These are phyloP conservation scores for Wickerhamiella alocasiicola DNA, from an alignment of 805 yeast species.

Conservation along the genomic window DNA sequence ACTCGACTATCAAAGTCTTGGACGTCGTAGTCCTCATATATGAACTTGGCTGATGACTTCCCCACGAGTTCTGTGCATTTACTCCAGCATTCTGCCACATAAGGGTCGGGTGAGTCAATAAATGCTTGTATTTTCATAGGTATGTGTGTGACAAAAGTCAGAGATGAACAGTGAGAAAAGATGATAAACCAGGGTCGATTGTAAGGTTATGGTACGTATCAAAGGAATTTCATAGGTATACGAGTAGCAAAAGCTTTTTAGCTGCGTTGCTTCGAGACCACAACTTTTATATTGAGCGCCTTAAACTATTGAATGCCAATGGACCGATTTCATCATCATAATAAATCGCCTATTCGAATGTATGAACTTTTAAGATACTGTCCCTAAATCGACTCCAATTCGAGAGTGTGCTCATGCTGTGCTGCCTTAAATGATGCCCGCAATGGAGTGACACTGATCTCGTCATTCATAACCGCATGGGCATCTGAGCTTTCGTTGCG, in stretches of 20 bases:
- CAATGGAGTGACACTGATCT: conserved; percentile 31
- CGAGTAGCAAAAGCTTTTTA: conserved; percentile 15
- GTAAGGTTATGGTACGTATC: too few relatives aligned
- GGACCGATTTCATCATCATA: too few relatives aligned
- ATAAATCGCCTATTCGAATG: too few relatives aligned
- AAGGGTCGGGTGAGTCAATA: conserved; percentile 16
- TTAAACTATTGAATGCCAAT: too few relatives aligned
- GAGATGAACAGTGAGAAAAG: not conserved
- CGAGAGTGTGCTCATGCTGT: not conserved
- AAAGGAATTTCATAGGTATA: too few relatives aligned
- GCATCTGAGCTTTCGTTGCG: conserved; percentile 50
- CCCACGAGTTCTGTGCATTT: not conserved
- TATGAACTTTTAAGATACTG: too few relatives aligned
- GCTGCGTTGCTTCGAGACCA: not conserved
- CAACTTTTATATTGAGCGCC: too few relatives aligned
- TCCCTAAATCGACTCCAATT: too few relatives aligned
- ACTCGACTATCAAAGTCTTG: conserved; percentile 51
- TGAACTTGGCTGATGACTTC: conserved; percentile 32
- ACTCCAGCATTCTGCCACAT: conserved; percentile 19
- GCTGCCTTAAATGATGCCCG: conserved; percentile 9
- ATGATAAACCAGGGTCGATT: too few relatives aligned
- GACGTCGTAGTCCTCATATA: conserved; percentile 84
- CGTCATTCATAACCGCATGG: conserved; percentile 50
- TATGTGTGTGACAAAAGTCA: not conserved
- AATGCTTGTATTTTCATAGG: not conserved